phyloP scores from a whole-genome alignment of 495 filamentous ascomycete genomes.

The Annulohypoxylon nitens region DNA sequence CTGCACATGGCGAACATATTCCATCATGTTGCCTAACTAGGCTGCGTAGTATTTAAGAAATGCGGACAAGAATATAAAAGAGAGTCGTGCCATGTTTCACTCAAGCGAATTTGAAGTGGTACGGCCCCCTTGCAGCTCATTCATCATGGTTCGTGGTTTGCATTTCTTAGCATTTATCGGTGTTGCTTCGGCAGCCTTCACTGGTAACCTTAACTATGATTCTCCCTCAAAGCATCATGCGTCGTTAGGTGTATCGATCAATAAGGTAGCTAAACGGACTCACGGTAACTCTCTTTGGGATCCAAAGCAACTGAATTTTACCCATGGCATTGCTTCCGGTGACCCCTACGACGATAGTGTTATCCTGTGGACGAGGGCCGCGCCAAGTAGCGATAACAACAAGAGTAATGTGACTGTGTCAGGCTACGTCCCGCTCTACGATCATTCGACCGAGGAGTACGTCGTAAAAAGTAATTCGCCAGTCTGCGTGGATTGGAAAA shows the following conservation, averaged over 20 bases:
- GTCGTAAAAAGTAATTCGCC: slow-evolving; percentile 66
- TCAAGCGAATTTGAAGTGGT: slow-evolving; percentile 10
- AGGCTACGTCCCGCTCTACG: slow-evolving; percentile 67
- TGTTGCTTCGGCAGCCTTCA: slow-evolving; percentile 48
- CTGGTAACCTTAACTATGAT: slow-evolving; percentile 70
- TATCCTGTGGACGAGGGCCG: slow-evolving; percentile 74
- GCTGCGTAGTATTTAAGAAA: not conserved
- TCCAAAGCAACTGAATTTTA: slow-evolving; percentile 66
- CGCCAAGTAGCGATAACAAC: slow-evolving; percentile 66
- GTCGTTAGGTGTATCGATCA: slow-evolving; percentile 66
- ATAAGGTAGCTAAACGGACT: slow-evolving; percentile 55
- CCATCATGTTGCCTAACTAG: slow-evolving; percentile 5
- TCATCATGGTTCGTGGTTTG: slow-evolving; percentile 39
- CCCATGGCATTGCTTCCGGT: slow-evolving; percentile 72
- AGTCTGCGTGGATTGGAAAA: slow-evolving; percentile 69
- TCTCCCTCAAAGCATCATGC: slow-evolving; percentile 71
- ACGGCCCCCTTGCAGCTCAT: not conserved
- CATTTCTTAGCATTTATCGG: slow-evolving; percentile 25
- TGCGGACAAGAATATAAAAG: slow-evolving; percentile 5
- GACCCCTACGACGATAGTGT: slow-evolving; percentile 73
- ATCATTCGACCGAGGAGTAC: slow-evolving; percentile 66
- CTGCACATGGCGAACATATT: slow-evolving; percentile 4
- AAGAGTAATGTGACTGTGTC: slow-evolving; percentile 66
- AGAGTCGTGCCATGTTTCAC: not conserved
- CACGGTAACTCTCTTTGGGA: slow-evolving; percentile 55